These are phyloP conservation scores for Fusarium sambucinum DNA, from an alignment of 2,329 filamentous ascomycete species.

Conservation along the genomic window DNA sequence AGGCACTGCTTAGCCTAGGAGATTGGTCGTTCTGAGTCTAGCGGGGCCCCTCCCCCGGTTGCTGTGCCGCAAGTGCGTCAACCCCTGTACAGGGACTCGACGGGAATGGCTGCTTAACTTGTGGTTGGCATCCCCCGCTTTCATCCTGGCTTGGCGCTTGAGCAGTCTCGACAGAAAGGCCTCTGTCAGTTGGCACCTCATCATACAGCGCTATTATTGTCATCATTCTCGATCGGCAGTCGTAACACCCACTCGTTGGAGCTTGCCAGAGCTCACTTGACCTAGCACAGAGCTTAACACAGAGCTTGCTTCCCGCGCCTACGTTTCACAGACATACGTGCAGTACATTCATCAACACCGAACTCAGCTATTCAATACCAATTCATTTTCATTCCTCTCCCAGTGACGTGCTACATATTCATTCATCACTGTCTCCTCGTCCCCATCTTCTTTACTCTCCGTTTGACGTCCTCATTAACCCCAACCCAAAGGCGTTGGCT, in stretches of 20 bases:
- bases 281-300: conserved; percentile 35
- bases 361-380: conserved; percentile 22
- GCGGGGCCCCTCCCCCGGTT: conserved; percentile 31
- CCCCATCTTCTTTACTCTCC: neutral
- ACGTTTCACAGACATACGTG: conserved; percentile 29
- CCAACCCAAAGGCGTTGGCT: conserved; percentile 33
- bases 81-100: conserved; percentile 22
- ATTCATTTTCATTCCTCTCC: conserved; percentile 9
- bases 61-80: conserved; percentile 36
- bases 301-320: conserved; percentile 31
- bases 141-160: conserved; percentile 33
- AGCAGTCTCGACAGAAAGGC: neutral
- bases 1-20: conserved; percentile 26
- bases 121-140: conserved; percentile 35
- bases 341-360: conserved; percentile 8
- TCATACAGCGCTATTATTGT: conserved; percentile 15
- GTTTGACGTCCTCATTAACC: conserved; percentile 23
- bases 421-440: conserved; percentile 12
- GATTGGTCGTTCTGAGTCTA: conserved; percentile 25
- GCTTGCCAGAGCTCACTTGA: conserved; percentile 40
- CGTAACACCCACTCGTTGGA: conserved; percentile 4
- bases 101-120: conserved; percentile 26
- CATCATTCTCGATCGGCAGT: conserved; percentile 8
- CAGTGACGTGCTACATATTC: conserved; percentile 1
- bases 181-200: too few species aligned